Conservation (phyloP, 805 yeast genomes). For the Pichia exigua region DNA sequence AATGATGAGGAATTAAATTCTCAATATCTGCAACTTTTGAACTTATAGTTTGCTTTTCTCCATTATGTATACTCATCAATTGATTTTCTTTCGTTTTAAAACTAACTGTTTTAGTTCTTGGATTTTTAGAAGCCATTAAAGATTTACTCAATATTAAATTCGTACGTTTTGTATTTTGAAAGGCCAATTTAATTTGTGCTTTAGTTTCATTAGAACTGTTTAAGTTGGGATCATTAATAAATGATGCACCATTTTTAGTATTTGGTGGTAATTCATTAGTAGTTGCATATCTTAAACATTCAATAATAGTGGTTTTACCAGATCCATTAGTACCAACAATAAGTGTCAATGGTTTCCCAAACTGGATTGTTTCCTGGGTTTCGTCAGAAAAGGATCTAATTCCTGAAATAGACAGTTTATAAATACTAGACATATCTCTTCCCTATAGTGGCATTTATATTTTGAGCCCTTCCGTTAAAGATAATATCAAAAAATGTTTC, state of each 20-base stretch:
- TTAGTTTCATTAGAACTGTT: constrained; percentile 67
- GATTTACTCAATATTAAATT: constrained; percentile 83
- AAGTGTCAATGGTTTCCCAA: constrained; percentile 82
- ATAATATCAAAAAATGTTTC: too few relatives aligned
- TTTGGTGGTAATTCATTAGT: constrained; percentile 96
- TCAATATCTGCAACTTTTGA: constrained; percentile 83
- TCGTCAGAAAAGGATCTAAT: constrained; percentile 87
- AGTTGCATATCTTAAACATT: constrained; percentile 86
- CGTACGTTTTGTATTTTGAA: constrained; percentile 60
- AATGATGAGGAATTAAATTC: constrained; percentile 63
- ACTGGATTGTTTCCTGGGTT: constrained; percentile 76
- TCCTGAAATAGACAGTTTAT: constrained; percentile 72
- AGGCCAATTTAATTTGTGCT: constrained; percentile 88
- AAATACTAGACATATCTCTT: constrained; percentile 34
- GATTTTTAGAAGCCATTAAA: constrained; percentile 63
- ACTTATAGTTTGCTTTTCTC: constrained; percentile 66
- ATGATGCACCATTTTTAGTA: constrained; percentile 84
- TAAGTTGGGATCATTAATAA: constrained; percentile 85
- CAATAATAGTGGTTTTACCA: constrained; percentile 94
- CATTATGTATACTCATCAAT: constrained; percentile 52
- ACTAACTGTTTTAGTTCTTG: constrained; percentile 40
- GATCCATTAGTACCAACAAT: constrained; percentile 96
- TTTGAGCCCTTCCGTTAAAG: too few relatives aligned
- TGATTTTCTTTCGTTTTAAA: constrained; percentile 93
- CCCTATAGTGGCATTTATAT: too few relatives aligned